Evolutionary conservation across 2,329 filamentous ascomycete genomes (phyloP).

Genomic region (Fusarium annulatum): DNA sequence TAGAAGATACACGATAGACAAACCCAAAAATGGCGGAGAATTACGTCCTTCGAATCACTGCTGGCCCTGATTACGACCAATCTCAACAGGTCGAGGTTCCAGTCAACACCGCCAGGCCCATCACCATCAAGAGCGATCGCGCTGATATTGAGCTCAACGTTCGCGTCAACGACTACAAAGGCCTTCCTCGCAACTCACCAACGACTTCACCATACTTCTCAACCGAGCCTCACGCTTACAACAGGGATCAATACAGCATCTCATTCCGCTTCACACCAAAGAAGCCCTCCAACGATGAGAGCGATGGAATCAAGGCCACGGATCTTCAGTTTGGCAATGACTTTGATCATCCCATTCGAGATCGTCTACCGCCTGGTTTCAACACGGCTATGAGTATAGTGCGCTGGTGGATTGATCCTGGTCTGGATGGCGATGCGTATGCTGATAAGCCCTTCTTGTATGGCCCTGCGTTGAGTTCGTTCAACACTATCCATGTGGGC

Average conservation of each 20-base stretch:
- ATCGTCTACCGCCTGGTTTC: conserved; percentile 87
- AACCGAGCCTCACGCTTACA: conserved; percentile 71
- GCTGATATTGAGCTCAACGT: conserved; percentile 78
- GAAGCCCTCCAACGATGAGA: conserved; percentile 40
- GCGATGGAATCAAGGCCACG: conserved; percentile 68
- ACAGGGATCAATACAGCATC: conserved; percentile 86
- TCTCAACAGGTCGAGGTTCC: conserved; percentile 77
- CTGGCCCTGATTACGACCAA: conserved; percentile 79
- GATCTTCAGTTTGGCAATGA: conserved; percentile 95
- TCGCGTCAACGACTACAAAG: conserved; percentile 73
- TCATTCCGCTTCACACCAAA: conserved; percentile 83
- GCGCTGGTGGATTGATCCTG: conserved; percentile 91
- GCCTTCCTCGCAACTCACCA: conserved; percentile 79
- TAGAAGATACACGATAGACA: background rate
- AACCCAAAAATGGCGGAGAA: conserved; percentile 67
- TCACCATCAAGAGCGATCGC: conserved; percentile 71
- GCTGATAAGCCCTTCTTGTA: conserved; percentile 89
- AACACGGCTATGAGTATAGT: conserved; percentile 85
- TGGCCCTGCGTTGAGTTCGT: conserved; percentile 81
- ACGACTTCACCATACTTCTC: conserved; percentile 81
- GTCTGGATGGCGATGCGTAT: conserved; percentile 89
- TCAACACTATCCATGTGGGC: conserved; percentile 81
- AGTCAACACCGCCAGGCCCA: conserved; percentile 76
- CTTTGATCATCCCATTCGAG: conserved; percentile 90
- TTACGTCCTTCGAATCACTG: conserved; percentile 85